Evolutionary conservation across 257 asterid genomes (phyloP).

Genomic region (Phtheirospermum japonicum): DNA sequence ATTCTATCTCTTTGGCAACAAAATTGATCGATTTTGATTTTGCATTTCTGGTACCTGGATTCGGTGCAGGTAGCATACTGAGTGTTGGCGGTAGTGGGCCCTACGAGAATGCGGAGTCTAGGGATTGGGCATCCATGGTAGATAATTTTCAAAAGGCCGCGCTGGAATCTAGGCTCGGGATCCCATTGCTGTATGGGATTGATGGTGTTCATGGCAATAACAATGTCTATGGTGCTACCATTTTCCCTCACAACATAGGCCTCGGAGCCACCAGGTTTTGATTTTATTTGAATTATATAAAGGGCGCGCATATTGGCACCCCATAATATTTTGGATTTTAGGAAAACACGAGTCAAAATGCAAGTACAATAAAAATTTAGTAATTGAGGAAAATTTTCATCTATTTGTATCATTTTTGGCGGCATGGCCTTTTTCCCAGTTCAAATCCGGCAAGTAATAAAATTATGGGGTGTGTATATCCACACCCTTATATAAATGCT

Average conservation of each 20-base stretch:
- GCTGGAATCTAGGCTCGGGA: slow-evolving; percentile 45
- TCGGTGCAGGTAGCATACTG: slow-evolving; percentile 45
- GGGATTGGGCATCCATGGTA: slow-evolving; percentile 56
- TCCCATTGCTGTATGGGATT: slow-evolving; percentile 49
- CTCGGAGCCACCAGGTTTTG: slow-evolving; percentile 75
- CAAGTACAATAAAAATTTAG: no score
- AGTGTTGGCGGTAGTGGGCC: slow-evolving; percentile 57
- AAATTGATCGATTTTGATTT: slow-evolving; percentile 1
- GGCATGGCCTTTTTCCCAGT: no score
- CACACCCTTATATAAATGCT: no score
- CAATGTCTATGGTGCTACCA: slow-evolving; percentile 53
- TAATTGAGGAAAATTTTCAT: no score
- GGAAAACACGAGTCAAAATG: no score
- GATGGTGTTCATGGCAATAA: slow-evolving; percentile 65
- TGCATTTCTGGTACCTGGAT: not conserved
- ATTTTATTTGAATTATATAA: not conserved
- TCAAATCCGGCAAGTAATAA: no score
- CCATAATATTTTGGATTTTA: no score
- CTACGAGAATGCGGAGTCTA: slow-evolving; percentile 39
- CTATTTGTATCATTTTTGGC: no score
- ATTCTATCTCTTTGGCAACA: not conserved
- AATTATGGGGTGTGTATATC: no score
- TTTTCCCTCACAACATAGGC: slow-evolving; percentile 59
- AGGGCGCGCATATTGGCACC: no score
- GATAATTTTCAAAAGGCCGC: slow-evolving; percentile 46